Percentiles rank a stretch among this genome's conserved stretches.
Evolutionary conservation across 1,139 yeast species (phyloP).

Genomic region (Diutina neorugosa): DNA sequence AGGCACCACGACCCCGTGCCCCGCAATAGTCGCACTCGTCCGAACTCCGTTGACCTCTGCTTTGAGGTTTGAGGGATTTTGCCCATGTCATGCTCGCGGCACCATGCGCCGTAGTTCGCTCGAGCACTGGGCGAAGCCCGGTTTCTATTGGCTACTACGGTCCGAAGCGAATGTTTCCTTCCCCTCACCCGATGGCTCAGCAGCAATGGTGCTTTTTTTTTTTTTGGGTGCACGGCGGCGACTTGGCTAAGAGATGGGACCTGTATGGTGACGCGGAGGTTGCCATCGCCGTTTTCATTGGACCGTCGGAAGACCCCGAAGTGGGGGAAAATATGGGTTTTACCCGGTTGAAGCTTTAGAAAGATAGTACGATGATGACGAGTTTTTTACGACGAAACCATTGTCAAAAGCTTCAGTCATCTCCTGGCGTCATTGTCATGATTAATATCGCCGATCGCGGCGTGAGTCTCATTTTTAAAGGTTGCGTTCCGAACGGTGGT

Average conservation of each 20-base stretch:
- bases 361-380: neutral
- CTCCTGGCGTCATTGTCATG: neutral
- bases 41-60: neutral
- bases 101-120: neutral
- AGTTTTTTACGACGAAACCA: neutral
- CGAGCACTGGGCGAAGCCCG: neutral
- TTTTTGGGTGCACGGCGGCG: neutral
- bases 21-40: neutral
- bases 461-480: neutral
- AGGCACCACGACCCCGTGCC: neutral
- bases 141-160: neutral
- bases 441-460: neutral
- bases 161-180: neutral
- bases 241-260: neutral
- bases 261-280: neutral
- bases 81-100: neutral
- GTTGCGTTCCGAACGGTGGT: neutral
- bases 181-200: neutral
- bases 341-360: neutral
- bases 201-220: neutral
- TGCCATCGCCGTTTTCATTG: neutral
- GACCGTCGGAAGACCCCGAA: neutral
- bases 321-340: neutral
- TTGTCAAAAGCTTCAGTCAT: neutral
- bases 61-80: neutral